These are phyloP conservation scores for Hypoxylon sp. DNA, from an alignment of 2,329 filamentous ascomycete genomes.

Conservation along the genomic window DNA sequence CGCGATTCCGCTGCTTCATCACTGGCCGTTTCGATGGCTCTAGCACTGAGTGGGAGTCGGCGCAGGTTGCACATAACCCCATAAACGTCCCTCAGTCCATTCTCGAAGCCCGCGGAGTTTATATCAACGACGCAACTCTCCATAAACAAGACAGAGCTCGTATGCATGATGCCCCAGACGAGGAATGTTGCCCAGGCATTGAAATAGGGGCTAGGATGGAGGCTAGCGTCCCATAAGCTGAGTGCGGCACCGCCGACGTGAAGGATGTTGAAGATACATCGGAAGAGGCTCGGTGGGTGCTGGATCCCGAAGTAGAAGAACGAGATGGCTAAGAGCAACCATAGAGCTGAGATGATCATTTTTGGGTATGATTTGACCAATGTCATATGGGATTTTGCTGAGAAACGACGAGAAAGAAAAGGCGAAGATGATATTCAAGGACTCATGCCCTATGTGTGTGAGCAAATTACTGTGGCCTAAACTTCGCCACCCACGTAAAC, in stretches of 20 bases:
- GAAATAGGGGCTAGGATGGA: background rate
- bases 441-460: no score
- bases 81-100: background rate
- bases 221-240: background rate
- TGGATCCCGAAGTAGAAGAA: conserved; percentile 17
- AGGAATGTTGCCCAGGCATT: conserved; percentile 6
- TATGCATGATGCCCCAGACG: background rate
- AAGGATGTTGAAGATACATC: background rate
- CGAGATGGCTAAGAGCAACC: conserved; percentile 6
- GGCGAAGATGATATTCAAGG: no score
- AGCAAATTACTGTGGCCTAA: no score
- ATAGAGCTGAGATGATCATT: background rate
- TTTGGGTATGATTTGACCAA: background rate
- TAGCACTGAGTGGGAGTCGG: background rate
- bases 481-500: no score
- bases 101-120: background rate
- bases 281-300: background rate
- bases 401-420: no score
- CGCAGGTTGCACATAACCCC: conserved; percentile 9
- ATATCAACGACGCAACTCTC: background rate
- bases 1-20: background rate
- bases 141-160: background rate
- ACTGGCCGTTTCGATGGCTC: background rate
- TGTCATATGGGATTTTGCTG: background rate
- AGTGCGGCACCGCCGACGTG: background rate